Conservation (phyloP, 2,329 filamentous ascomycete species). For the Exserohilum turcica region DNA sequence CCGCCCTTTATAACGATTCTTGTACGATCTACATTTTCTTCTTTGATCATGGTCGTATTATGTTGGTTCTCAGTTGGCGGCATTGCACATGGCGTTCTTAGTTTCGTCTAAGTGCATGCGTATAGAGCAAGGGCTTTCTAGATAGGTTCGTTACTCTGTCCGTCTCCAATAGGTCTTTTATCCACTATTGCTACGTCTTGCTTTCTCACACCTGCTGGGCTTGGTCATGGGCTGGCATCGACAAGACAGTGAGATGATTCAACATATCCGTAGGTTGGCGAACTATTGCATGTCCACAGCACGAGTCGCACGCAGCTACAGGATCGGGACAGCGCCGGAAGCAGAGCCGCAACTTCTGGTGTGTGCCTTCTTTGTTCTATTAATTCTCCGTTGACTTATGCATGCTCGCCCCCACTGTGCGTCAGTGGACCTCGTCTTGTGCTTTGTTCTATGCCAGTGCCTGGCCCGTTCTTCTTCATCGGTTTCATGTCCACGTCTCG, state of each 20-base stretch:
- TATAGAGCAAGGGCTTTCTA: conserved; percentile 17
- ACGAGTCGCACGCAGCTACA: conserved; percentile 8
- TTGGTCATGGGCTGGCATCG: conserved; percentile 2
- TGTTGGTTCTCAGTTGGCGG: conserved; percentile 19
- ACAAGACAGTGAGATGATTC: conserved; percentile 28
- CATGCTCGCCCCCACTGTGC: conserved; percentile 14
- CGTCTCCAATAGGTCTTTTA: conserved; percentile 9
- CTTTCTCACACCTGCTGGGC: conserved; percentile 2
- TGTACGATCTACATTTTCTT: conserved; percentile 5
- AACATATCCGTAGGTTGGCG: conserved; percentile 12
- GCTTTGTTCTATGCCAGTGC: conserved; percentile 18
- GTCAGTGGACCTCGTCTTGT: conserved; percentile 9
- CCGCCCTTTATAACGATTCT: not conserved
- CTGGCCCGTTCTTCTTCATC: conserved; percentile 3
- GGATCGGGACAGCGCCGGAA: conserved; percentile 18
- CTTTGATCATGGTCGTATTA: conserved; percentile 11
- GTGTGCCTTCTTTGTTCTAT: conserved; percentile 37
- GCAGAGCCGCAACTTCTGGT: conserved; percentile 25
- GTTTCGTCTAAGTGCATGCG: conserved; percentile 6
- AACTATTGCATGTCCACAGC: conserved; percentile 17
- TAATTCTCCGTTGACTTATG: conserved; percentile 18
- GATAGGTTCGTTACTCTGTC: conserved; percentile 6
- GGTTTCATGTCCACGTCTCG: conserved; percentile 18
- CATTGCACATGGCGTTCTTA: conserved; percentile 33
- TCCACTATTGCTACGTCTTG: not conserved